Evolutionary conservation across 345 rosid species (phyloP), one percentile per base, ranked within the genome.

Genomic region (Ailanthus altissimus): DNA sequence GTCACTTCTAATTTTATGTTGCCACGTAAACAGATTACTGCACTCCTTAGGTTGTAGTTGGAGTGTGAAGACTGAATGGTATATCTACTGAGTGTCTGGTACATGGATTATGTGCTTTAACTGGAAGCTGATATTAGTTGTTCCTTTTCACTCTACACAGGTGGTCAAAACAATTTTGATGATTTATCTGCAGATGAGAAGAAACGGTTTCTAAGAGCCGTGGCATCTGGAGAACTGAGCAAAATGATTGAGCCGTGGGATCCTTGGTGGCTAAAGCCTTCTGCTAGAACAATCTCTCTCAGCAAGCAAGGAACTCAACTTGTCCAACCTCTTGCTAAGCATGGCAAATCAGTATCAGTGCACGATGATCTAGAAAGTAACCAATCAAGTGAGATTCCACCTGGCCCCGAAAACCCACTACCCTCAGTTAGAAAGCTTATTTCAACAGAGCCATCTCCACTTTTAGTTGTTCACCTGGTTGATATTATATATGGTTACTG

Each of bases 211-310:
- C 92, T 82, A 80, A 91, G 94, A 85, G 95, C 98, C 0, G 72
- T 96, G 80, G 95, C 89, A 69, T 93, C 94, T 63, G 98, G 99
- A 25, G 97, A 92, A 83, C 82, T 96, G 77, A 89, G 99, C 78
- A 96, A 83, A 84, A 82, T 92, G 92, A 92, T 93, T 50, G 81
- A 91, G 77, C 97, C 97, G 13, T 93, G 99, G 99, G 94, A 90
- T 40, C 99, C 99, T 54, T 96, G 99, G 98, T 96, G 99, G 99
- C 76, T 91, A 74, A 85, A 78, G 53, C 88, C 90, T 85, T 87
- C 91, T 68, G 97, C 97, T 45, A 77, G 84, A 78, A 79, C 80
- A 67, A 86, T 93, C 69, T 77, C 84, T 66, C 90, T 91, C 40
- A 85, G 97, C 63, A 78, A 75, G 67, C 86, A 84, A 42, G 99